Conservation (phyloP, 345 rosid genomes). For the Gynandropsis gynandra region DNA sequence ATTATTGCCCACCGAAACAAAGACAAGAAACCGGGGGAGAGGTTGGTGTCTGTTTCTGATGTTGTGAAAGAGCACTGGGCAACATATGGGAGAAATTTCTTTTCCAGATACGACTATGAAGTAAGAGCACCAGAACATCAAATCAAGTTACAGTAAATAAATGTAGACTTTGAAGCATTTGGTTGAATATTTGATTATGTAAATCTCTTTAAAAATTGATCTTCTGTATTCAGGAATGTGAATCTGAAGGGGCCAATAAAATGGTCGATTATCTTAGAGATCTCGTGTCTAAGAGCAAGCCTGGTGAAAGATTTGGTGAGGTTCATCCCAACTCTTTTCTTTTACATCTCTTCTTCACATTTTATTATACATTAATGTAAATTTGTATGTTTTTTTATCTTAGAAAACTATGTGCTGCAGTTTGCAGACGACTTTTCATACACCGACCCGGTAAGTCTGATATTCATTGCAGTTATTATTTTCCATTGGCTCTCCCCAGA, state of each 20-base stretch:
- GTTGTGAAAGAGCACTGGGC: slow-evolving; percentile 90
- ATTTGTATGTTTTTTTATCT: slow-evolving; percentile 18
- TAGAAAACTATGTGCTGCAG: slow-evolving; percentile 64
- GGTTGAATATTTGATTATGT: not conserved
- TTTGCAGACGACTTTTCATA: slow-evolving; percentile 87
- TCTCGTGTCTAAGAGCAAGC: slow-evolving; percentile 55
- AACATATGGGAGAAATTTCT: slow-evolving; percentile 83
- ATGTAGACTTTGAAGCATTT: slow-evolving; percentile 2
- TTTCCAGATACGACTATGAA: slow-evolving; percentile 94
- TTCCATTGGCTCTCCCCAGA: not conserved
- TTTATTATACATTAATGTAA: slow-evolving; percentile 1
- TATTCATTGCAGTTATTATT: not conserved
- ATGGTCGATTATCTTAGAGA: slow-evolving; percentile 76
- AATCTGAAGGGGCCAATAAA: slow-evolving; percentile 86
- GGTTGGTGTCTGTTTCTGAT: slow-evolving; percentile 72
- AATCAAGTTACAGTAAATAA: not conserved
- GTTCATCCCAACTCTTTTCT: slow-evolving; percentile 4
- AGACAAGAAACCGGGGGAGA: slow-evolving; percentile 70
- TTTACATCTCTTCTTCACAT: slow-evolving; percentile 1
- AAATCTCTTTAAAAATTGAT: slow-evolving; percentile 16
- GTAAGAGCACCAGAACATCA: slow-evolving; percentile 29
- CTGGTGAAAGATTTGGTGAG: slow-evolving; percentile 71
- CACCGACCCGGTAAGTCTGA: slow-evolving; percentile 77
- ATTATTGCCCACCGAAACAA: slow-evolving; percentile 73
- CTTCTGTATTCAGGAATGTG: slow-evolving; percentile 57